Percentiles rank a stretch among this genome's conserved stretches.
Conservation (phyloP, 106 monocot species). For the Apostasia ramifera region DNA sequence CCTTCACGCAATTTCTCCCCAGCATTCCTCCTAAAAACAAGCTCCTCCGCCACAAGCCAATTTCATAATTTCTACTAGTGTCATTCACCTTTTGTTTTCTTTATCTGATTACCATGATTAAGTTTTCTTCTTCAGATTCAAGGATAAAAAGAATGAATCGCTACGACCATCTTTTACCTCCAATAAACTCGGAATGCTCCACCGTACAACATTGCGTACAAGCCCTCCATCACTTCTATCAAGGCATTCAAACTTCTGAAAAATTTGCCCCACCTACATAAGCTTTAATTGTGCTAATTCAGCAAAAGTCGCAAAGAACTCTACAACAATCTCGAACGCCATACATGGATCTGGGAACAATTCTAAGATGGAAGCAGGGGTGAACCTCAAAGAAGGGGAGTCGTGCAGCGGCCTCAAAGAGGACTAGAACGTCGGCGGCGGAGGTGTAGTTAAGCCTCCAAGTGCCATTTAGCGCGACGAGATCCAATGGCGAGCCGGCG, state of each 20-base stretch:
- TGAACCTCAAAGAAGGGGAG: slow-evolving; percentile 63
- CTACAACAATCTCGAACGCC: neutral
- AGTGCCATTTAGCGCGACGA: slow-evolving; percentile 59
- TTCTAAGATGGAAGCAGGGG: neutral
- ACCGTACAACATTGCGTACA: slow-evolving; percentile 86
- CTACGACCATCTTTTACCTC: slow-evolving; percentile 48
- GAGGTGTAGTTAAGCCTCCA: slow-evolving; percentile 88
- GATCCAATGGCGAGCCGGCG: slow-evolving; percentile 50
- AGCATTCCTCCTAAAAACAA: too few species aligned
- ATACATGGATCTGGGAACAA: neutral
- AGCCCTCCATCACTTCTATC: slow-evolving; percentile 64
- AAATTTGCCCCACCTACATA: slow-evolving; percentile 82
- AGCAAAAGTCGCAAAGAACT: neutral
- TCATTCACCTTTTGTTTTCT: too few species aligned
- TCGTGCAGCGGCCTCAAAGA: slow-evolving; percentile 73
- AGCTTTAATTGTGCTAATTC: neutral
- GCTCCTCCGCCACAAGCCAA: too few species aligned
- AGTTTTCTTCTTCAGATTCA: neutral
- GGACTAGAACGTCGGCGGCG: slow-evolving; percentile 75
- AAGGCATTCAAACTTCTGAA: slow-evolving; percentile 90
- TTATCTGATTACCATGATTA: too few species aligned
- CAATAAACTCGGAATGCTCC: slow-evolving; percentile 68
- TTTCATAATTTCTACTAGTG: too few species aligned
- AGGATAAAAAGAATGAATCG: neutral
- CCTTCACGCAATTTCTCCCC: too few species aligned